Base-by-base conservation (phyloP, 2,329 filamentous ascomycete genomes). In the Sordariomycetes sp. region DNA sequence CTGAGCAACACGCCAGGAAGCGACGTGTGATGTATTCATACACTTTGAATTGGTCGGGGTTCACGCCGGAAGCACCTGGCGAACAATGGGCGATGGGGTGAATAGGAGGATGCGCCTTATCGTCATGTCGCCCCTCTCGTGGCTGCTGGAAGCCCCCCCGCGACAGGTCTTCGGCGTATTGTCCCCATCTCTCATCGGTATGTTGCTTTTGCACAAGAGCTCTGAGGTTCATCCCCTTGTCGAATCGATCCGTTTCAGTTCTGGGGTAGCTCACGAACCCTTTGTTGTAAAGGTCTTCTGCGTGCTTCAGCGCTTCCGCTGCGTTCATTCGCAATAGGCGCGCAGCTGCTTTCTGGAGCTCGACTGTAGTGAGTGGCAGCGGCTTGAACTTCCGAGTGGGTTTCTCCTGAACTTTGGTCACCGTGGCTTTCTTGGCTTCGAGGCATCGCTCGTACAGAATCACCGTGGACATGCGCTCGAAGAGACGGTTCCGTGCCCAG, bases 201-300 rank as follows among this genome's bases (percentile, higher is more conserved):
- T 75, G 77, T 55, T 98, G 92, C 50, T 93, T 95, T 47, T 85
- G 76, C 14, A 95, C 73, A 8, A 98, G 64, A 16, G 70, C 73
- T 41, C 74, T 76, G 15, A 98, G 68, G 51, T 96, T 81, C 64
- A 96, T 95, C 5, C 74, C 90, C 47, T 76, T 77, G 49, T 95
- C 88, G 50, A 96, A 98, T 21, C 90, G 83, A 55, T 98, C 92
- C 0, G 92, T 98, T 57, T 98, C 92, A 0, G 92, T 98, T 58
- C 92, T 79, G 2, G 92, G 92, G 57, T 98, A 98, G 57, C 88
- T 95, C 58, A 98, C 94, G 60, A 88, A 96, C 0, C 92, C 92
- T 55, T 83, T 87, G 31, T 87, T 88, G 63, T 98, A 98, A 3
- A 98, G 72, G 5, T 68, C 66, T 57, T 98, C 92, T 5, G 92